These are phyloP conservation scores for Ramalina intermedia DNA, from an alignment of 495 filamentous ascomycete genomes.

Conservation along the genomic window DNA sequence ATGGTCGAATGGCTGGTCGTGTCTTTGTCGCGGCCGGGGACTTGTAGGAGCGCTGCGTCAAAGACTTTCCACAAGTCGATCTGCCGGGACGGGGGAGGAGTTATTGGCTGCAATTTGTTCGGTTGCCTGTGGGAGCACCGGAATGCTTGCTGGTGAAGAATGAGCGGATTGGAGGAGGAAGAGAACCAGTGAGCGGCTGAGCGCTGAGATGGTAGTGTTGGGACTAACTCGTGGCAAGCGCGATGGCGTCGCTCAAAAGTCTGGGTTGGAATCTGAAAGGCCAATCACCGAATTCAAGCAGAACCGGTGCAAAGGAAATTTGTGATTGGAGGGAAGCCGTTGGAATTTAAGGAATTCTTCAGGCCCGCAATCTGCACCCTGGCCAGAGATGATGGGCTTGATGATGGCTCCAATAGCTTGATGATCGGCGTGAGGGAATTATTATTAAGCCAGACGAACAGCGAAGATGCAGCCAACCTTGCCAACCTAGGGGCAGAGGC, in stretches of 20 bases:
- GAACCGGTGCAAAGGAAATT: not conserved
- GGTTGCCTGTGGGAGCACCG: slow-evolving; percentile 2
- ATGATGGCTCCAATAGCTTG: no score
- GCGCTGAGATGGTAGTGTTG: not conserved
- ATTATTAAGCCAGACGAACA: no score
- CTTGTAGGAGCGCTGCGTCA: not conserved
- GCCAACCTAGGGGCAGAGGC: no score
- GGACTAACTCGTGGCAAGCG: not conserved
- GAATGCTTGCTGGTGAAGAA: not conserved
- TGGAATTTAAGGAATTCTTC: not conserved
- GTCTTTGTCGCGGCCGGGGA: not conserved
- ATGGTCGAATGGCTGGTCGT: slow-evolving; percentile 1
- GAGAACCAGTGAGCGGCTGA: slow-evolving; percentile 12
- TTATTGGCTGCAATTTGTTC: no score
- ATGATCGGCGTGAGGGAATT: no score
- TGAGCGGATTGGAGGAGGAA: slow-evolving; percentile 14
- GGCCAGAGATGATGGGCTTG: no score
- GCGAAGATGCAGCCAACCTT: no score
- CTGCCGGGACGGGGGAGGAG: not conserved
- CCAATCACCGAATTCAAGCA: not conserved
- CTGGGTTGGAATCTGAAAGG: not conserved
- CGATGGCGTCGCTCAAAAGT: not conserved
- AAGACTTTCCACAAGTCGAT: not conserved
- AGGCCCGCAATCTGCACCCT: not conserved
- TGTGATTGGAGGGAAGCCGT: not conserved